Percentiles rank a stretch among this genome's conserved stretches.
Conservation (phyloP, 2,329 filamentous ascomycete genomes). For the Trichophyton schoenleinii region DNA sequence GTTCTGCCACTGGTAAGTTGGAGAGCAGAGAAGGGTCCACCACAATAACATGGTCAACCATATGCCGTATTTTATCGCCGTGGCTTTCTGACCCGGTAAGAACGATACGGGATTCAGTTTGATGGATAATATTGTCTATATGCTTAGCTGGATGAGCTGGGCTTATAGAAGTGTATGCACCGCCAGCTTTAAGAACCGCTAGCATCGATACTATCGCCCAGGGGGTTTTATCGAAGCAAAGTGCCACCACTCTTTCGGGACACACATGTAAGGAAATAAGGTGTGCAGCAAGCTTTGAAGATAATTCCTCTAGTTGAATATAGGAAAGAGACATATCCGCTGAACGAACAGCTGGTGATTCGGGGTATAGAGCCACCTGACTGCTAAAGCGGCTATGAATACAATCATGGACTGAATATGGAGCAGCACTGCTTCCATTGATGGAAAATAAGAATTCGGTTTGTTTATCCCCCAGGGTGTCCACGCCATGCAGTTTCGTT, state of each 20-base stretch:
- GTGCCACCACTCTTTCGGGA: conserved; percentile 8
- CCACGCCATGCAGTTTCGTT: conserved; percentile 42
- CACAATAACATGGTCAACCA: conserved; percentile 1
- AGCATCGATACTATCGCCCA: conserved; percentile 13
- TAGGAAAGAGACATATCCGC: conserved; percentile 15
- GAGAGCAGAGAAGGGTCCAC: neutral
- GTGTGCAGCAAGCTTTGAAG: conserved; percentile 9
- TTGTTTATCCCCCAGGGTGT: conserved; percentile 34
- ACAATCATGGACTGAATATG: conserved; percentile 28
- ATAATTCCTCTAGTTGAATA: conserved; percentile 13
- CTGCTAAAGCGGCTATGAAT: conserved; percentile 18
- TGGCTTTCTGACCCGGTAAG: conserved; percentile 10
- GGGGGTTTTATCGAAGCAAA: conserved; percentile 12
- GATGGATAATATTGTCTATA: conserved; percentile 9
- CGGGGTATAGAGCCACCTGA: conserved; percentile 5
- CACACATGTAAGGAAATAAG: conserved; percentile 7
- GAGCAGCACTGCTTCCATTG: conserved; percentile 31
- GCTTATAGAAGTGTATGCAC: conserved; percentile 11
- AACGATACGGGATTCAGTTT: conserved; percentile 7
- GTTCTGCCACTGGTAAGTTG: neutral
- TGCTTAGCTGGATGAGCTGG: neutral
- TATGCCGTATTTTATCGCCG: conserved; percentile 1
- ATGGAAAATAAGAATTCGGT: neutral
- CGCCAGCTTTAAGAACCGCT: conserved; percentile 13
- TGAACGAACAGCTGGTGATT: conserved; percentile 13